A percentile compares a stretch with the other conserved stretches of the same genome.
Evolutionary conservation across 106 monocot genomes (phyloP).

Genomic region (Dendrobium chrysotoxum): DNA sequence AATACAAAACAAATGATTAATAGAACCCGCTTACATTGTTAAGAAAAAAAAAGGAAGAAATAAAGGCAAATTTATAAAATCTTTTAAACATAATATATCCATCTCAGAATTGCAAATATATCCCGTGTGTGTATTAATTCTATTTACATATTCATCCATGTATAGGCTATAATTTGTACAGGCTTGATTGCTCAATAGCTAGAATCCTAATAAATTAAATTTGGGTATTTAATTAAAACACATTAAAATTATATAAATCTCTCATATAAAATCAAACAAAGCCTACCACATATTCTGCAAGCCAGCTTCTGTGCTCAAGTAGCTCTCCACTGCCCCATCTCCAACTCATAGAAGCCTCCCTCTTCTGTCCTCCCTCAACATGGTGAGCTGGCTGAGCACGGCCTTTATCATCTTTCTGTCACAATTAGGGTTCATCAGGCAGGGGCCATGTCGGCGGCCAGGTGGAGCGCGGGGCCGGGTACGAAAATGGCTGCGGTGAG

Average conservation of each 20-base stretch:
- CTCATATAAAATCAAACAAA: background rate
- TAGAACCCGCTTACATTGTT: no score
- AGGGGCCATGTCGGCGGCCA: background rate
- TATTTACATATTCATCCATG: no score
- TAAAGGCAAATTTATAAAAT: no score
- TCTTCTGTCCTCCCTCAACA: conserved; percentile 10
- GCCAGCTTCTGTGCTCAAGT: background rate
- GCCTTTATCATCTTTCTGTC: conserved; percentile 25
- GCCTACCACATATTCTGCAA: background rate
- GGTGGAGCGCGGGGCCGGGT: background rate
- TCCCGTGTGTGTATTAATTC: no score
- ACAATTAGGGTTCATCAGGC: conserved; percentile 1
- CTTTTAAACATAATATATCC: no score
- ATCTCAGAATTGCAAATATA: no score
- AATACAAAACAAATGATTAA: no score
- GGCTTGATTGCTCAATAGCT: no score
- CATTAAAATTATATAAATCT: no score
- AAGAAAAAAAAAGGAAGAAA: no score
- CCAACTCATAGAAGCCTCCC: conserved; percentile 2
- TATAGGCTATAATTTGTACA: no score
- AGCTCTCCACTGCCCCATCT: conserved; percentile 1
- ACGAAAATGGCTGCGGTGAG: background rate
- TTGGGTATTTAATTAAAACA: background rate
- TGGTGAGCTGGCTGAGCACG: conserved; percentile 31
- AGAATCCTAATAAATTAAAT: background rate